Conservation (phyloP, 306 rosid species). For the Mucuna pruriens region DNA sequence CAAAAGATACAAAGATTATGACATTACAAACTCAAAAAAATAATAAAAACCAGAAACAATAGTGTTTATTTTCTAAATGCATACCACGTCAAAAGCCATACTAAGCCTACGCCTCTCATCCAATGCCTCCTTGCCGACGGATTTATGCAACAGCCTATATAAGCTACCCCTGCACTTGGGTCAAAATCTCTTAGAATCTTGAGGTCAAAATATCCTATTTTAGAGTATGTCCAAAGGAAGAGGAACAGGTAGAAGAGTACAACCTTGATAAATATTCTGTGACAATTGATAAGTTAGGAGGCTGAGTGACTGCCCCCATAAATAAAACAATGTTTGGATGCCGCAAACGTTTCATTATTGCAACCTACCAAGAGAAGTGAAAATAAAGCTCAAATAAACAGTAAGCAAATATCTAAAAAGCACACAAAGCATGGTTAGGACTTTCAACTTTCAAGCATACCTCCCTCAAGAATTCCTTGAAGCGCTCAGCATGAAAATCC, state of each 20-base stretch:
- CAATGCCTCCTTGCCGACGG: constrained; percentile 78
- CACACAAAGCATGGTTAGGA: constrained; percentile 25
- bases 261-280: constrained; percentile 98
- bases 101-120: constrained; percentile 90
- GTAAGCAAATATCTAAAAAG: constrained; percentile 12
- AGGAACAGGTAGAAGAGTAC: constrained; percentile 27
- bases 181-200: constrained; percentile 37
- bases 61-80: constrained; percentile 37
- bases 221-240: neutral
- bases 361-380: constrained; percentile 63
- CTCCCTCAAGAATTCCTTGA: constrained; percentile 95
- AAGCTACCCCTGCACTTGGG: constrained; percentile 93
- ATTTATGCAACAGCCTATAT: constrained; percentile 87
- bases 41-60: constrained; percentile 7
- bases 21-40: constrained; percentile 28
- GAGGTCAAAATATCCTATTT: constrained; percentile 25
- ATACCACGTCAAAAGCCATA: constrained; percentile 98
- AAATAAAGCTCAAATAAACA: constrained; percentile 43
- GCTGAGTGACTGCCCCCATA: constrained; percentile 98
- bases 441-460: constrained; percentile 44
- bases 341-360: constrained; percentile 91
- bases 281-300: constrained; percentile 95
- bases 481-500: constrained; percentile 88
- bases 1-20: neutral
- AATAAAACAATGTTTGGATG: constrained; percentile 98